Evolutionary conservation across 768 basidiomycete genomes (phyloP).

Genomic region (Hypholoma sublateritium): DNA sequence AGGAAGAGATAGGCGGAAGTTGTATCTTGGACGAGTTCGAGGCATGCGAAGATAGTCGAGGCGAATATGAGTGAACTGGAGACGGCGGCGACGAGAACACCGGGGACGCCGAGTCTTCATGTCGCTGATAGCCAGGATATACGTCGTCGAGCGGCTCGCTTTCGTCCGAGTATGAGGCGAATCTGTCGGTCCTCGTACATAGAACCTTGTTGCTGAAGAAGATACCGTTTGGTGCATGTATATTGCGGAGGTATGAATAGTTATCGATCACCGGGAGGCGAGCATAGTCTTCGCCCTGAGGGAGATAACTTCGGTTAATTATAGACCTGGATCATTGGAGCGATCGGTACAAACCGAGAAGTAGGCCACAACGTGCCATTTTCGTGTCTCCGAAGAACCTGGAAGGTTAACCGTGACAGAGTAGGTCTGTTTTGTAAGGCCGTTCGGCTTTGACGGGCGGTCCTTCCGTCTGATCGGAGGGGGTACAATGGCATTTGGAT

Average conservation of each 20-base stretch:
- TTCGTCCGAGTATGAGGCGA: constrained; percentile 47
- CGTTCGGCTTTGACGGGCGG: constrained; percentile 74
- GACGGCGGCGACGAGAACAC: constrained; percentile 14
- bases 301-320: constrained; percentile 9
- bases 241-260: constrained; percentile 69
- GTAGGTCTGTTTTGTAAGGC: constrained; percentile 86
- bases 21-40: constrained; percentile 10
- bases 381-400: constrained; percentile 54
- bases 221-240: constrained; percentile 69
- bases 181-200: constrained; percentile 39
- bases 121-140: constrained; percentile 7
- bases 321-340: not conserved
- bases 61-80: constrained; percentile 6
- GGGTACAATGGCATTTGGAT: constrained; percentile 57
- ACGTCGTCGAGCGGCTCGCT: constrained; percentile 38
- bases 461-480: constrained; percentile 71
- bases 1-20: constrained; percentile 28
- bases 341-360: constrained; percentile 52
- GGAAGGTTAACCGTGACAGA: constrained; percentile 73
- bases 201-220: constrained; percentile 68
- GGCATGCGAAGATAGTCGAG: not conserved
- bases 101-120: constrained; percentile 18
- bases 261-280: constrained; percentile 72
- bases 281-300: constrained; percentile 65
- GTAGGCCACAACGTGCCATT: constrained; percentile 87